phyloP scores from a whole-genome alignment of 352 stramenopile species.

The Phytophthora pluvialis region DNA sequence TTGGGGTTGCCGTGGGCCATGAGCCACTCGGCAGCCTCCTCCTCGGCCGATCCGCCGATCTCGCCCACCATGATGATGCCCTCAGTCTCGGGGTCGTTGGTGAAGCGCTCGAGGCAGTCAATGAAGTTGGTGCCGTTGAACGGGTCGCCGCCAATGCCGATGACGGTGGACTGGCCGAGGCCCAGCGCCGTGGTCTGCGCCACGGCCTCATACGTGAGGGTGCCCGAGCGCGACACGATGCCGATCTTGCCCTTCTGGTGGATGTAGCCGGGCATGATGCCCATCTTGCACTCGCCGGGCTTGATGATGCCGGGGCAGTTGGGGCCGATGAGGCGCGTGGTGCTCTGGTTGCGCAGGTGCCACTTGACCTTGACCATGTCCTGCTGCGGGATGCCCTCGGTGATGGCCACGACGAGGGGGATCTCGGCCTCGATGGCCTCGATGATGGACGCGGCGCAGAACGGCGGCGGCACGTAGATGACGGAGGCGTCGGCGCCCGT shows the following conservation, averaged over 20 bases:
- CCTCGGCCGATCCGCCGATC: conserved; percentile 98
- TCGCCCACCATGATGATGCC: conserved; percentile 99
- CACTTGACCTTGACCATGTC: conserved; percentile 99
- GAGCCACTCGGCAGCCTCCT: conserved; percentile 99
- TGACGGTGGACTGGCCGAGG: conserved; percentile 98
- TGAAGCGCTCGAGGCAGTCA: conserved; percentile 99
- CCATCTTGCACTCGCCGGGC: conserved; percentile 99
- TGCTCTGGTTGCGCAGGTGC: conserved; percentile 92
- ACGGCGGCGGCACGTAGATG: conserved; percentile 99
- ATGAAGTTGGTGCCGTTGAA: conserved; percentile 99
- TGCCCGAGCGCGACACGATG: conserved; percentile 98
- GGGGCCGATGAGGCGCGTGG: conserved; percentile 97
- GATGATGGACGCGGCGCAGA: conserved; percentile 98
- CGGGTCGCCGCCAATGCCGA: conserved; percentile 99
- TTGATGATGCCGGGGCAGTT: conserved; percentile 99
- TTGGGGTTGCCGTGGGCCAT: conserved; percentile 97
- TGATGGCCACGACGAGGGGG: conserved; percentile 97
- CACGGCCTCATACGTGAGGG: conserved; percentile 99
- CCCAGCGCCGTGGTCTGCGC: conserved; percentile 97
- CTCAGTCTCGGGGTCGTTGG: conserved; percentile 98
- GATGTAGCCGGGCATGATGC: conserved; percentile 99
- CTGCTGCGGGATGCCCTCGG: conserved; percentile 99
- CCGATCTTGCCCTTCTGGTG: conserved; percentile 98
- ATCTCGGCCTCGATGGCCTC: conserved; percentile 98
- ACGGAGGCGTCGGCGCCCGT: conserved; percentile 96